Conservation (phyloP, 2,329 filamentous ascomycete species). For the Verticillium isaacii region DNA sequence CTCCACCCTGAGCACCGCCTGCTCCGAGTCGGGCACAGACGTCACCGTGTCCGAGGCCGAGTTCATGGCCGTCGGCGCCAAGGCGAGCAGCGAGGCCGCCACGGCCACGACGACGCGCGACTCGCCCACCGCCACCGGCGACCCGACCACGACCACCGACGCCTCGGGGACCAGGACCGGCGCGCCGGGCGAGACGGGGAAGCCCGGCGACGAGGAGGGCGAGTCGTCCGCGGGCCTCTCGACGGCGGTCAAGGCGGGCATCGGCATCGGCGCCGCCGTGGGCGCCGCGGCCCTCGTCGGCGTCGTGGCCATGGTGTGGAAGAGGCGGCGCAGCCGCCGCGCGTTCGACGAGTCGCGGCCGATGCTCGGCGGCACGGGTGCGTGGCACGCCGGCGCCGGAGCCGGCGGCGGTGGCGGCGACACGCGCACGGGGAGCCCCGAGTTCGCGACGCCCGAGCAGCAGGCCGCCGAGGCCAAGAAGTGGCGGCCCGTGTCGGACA, state of each 20-base stretch:
- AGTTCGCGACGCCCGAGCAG: conserved; percentile 3
- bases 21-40: conserved; percentile 36
- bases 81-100: conserved; percentile 4
- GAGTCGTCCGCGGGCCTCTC: conserved; percentile 19
- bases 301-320: conserved; percentile 7
- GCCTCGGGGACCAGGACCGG: background rate
- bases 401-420: conserved; percentile 2
- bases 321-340: conserved; percentile 7
- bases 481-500: background rate
- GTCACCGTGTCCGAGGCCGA: conserved; percentile 34
- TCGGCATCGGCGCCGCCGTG: conserved; percentile 31
- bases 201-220: background rate
- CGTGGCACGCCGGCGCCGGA: background rate
- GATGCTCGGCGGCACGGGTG: conserved; percentile 10
- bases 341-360: conserved; percentile 10
- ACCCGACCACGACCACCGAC: background rate
- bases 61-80: conserved; percentile 26
- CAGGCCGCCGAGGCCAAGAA: background rate
- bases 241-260: conserved; percentile 30
- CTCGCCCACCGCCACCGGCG: conserved; percentile 6
- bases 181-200: background rate
- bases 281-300: conserved; percentile 15
- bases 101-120: background rate
- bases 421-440: conserved; percentile 3
- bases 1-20: conserved; percentile 36